Evolutionary conservation across 2,329 filamentous ascomycete genomes (phyloP).

Genomic region (Trichoderma sp.): DNA sequence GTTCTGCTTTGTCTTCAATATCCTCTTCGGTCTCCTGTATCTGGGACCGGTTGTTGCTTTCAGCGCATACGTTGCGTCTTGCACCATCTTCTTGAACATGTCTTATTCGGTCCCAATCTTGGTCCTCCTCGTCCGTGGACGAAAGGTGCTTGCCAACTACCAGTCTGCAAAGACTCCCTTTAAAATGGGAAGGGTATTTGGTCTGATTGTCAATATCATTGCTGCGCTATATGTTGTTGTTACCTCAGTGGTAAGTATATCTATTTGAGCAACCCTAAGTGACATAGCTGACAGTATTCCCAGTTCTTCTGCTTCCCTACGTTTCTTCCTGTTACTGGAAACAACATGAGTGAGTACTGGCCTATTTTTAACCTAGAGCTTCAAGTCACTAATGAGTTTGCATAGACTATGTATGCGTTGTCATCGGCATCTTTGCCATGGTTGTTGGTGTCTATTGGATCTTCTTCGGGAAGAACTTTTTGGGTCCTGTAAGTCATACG

Average conservation of each 20-base stretch:
- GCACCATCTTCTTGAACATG: conserved; percentile 15
- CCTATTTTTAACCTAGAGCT: not conserved
- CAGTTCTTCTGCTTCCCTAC: conserved; percentile 10
- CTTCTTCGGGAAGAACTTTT: not conserved
- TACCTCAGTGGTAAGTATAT: conserved; percentile 2
- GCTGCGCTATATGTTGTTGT: conserved; percentile 3
- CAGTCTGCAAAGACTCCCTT: conserved; percentile 3
- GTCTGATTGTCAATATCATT: not conserved
- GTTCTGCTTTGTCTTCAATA: conserved; percentile 16
- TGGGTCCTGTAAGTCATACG: not conserved
- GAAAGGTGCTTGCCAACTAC: conserved; percentile 8
- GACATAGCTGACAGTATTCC: not conserved
- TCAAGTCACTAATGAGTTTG: not conserved
- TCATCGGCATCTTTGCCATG: conserved; percentile 5
- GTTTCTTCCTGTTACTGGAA: not conserved
- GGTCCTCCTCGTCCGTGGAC: not conserved
- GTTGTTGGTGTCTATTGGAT: conserved; percentile 2
- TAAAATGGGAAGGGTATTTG: not conserved
- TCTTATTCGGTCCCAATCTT: conserved; percentile 4
- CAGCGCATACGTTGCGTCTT: conserved; percentile 11
- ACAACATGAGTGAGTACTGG: conserved; percentile 4
- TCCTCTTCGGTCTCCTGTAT: conserved; percentile 2
- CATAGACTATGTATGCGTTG: conserved; percentile 5
- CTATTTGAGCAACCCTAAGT: not conserved
- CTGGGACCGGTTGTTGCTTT: not conserved